Evolutionary conservation across 805 yeast genomes (phyloP).

Genomic region (Debaryomyces tyrocola): DNA sequence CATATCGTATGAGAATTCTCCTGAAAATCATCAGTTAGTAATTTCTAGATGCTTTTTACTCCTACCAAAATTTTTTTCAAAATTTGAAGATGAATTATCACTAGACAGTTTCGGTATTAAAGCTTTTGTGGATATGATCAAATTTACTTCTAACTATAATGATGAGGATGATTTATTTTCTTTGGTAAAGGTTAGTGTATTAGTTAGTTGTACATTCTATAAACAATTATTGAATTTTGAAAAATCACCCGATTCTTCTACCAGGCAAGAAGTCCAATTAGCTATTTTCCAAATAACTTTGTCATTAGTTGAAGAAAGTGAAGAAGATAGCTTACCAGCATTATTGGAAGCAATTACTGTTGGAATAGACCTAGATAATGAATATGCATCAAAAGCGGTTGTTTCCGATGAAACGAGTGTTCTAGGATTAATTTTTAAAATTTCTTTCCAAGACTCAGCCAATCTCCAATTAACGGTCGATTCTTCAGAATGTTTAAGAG

Average conservation of each 20-base stretch:
- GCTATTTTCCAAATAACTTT: slow-evolving; percentile 39
- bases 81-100: slow-evolving; percentile 40
- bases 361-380: slow-evolving; percentile 44
- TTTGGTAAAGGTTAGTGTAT: slow-evolving; percentile 26
- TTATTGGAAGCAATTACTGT: slow-evolving; percentile 68
- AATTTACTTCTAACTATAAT: slow-evolving; percentile 16
- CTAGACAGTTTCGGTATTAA: slow-evolving; percentile 30
- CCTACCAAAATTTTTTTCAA: slow-evolving; percentile 58
- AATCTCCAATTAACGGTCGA: slow-evolving; percentile 69
- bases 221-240: slow-evolving; percentile 25
- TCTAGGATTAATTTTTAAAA: slow-evolving; percentile 56
- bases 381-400: slow-evolving; percentile 19
- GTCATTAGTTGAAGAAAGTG: slow-evolving; percentile 57
- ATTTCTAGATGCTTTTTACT: slow-evolving; percentile 49
- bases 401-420: slow-evolving; percentile 28
- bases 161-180: slow-evolving; percentile 14
- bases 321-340: slow-evolving; percentile 77
- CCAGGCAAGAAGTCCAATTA: slow-evolving; percentile 25
- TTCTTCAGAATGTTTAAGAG: slow-evolving; percentile 66
- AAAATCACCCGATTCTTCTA: slow-evolving; percentile 4
- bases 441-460: slow-evolving; percentile 72
- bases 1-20: slow-evolving; percentile 6
- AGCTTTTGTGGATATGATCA: slow-evolving; percentile 26
- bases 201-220: slow-evolving; percentile 58
- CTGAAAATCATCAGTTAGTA: slow-evolving; percentile 32